Evolutionary conservation across 352 stramenopile genomes (phyloP).

Genomic region (Phytophthora chlamydospora): DNA sequence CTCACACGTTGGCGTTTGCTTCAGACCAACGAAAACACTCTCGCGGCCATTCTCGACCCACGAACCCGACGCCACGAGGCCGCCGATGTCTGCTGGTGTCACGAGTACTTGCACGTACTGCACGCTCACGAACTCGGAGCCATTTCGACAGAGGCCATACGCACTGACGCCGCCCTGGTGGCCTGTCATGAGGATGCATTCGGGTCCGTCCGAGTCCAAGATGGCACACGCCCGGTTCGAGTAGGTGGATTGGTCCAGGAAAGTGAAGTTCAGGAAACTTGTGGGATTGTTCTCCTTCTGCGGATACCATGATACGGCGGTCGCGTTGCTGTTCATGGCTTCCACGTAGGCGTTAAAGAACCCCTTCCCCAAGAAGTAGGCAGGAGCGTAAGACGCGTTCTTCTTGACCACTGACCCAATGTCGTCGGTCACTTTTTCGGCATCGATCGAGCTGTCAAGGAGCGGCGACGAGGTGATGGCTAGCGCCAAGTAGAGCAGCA

Average conservation of each 20-base stretch:
- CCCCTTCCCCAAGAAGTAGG: constrained; percentile 32
- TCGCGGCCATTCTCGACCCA: constrained; percentile 46
- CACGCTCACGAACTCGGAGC: constrained; percentile 39
- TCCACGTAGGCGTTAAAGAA: constrained; percentile 33
- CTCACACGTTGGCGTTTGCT: constrained; percentile 18
- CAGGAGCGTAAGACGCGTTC: constrained; percentile 43
- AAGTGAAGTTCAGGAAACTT: constrained; percentile 42
- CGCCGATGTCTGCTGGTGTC: constrained; percentile 42
- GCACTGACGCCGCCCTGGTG: constrained; percentile 43
- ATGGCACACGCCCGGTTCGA: constrained; percentile 34
- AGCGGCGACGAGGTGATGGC: constrained; percentile 38
- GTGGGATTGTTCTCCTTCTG: constrained; percentile 37
- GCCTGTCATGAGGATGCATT: constrained; percentile 49
- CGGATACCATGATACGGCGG: constrained; percentile 36
- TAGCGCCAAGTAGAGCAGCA: constrained; percentile 39
- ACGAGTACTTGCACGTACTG: constrained; percentile 42
- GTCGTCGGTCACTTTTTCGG: constrained; percentile 36
- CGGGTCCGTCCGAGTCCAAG: constrained; percentile 27
- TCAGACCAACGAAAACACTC: constrained; percentile 34
- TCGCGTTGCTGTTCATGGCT: constrained; percentile 31
- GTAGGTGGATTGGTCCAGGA: constrained; percentile 21
- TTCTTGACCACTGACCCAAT: constrained; percentile 41
- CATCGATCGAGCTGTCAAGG: constrained; percentile 42
- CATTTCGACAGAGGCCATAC: constrained; percentile 43
- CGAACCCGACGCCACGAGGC: constrained; percentile 32